Evolutionary conservation across 208 protist genomes (phyloP).

Genomic region (Spongospora subterranea): DNA sequence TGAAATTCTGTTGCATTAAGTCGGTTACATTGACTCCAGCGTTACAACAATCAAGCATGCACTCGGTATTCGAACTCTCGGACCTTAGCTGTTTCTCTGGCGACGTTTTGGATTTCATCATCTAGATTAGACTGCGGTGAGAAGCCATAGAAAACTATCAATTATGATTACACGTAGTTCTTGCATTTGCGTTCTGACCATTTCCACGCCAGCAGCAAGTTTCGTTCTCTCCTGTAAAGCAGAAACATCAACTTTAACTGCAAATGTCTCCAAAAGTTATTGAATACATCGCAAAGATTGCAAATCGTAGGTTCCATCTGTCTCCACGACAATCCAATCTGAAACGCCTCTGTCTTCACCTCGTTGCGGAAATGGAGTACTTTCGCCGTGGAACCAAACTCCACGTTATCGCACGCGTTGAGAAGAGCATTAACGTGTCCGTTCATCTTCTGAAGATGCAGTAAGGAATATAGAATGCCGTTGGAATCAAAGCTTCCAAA

Average conservation of each 20-base stretch:
- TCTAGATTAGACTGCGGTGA: too few relatives aligned
- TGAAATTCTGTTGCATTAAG: too few relatives aligned
- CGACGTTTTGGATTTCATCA: too few relatives aligned
- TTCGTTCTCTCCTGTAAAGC: slow-evolving; percentile 5
- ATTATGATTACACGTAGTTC: slow-evolving; percentile 1
- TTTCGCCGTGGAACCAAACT: background rate
- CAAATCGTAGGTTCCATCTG: slow-evolving; percentile 32
- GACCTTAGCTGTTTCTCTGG: too few relatives aligned
- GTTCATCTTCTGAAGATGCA: background rate
- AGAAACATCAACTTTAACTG: background rate
- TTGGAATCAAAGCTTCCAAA: too few relatives aligned
- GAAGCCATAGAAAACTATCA: too few relatives aligned
- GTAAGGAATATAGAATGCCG: too few relatives aligned
- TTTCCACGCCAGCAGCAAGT: slow-evolving; percentile 8
- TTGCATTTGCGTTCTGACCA: background rate
- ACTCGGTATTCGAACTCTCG: too few relatives aligned
- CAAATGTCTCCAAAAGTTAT: background rate
- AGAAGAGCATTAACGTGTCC: background rate
- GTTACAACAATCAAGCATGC: too few relatives aligned
- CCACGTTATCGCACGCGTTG: background rate
- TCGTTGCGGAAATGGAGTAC: background rate
- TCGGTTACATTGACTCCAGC: too few relatives aligned
- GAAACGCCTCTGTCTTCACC: background rate
- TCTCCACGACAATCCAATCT: background rate
- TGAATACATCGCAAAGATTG: background rate